Base-by-base conservation (phyloP, 495 filamentous ascomycete species). In the Aspergillus funiculosus region DNA sequence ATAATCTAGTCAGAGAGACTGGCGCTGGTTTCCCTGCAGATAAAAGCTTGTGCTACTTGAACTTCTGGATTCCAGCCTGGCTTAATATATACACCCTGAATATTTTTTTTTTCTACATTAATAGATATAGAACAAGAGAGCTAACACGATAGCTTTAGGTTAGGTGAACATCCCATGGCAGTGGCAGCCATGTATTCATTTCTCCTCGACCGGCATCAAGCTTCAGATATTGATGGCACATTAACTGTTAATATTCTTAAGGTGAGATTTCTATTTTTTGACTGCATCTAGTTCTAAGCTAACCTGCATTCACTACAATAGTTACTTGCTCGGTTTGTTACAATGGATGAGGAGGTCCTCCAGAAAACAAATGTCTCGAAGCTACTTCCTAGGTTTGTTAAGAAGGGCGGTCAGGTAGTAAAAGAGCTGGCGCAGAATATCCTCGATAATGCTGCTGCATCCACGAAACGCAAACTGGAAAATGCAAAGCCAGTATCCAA, bases 361-460 rank as follows among this genome's bases (percentile, higher is more conserved):
- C 72, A 79, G 40, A 81, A 76, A 45, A 79, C 80, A 14, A 90
- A 89, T 52, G 68, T 92, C 28, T 70, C 77, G 21, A 81, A 78
- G 42, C 60, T 84, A 9, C 62, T 81, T 2, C 75, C 77, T 4
- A 76, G 79, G 37, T 78, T 85, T 32, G 65, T 75, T 18, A 86
- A 84, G 58, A 79, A 79, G 45, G 83, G 86, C 3, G 80, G 82
- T 42, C 75, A 76, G 4, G 67, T 79, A 26, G 76, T 75, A 4
- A 83, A 81, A 48, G 65, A 56, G 6, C 62, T 78, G 13, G 74
- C 76, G 1, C 77, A 84, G 57, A 69, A 67, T 39, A 74, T 84
- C 14, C 47, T 76, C 15, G 73, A 78, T 14, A 78, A 77, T 50
- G 78, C 79, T 24, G 73, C 72, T 13, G 71, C 66, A 7, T 75